Base-by-base conservation (phyloP, 2,329 filamentous ascomycete genomes). In the Xylariales sp. region DNA sequence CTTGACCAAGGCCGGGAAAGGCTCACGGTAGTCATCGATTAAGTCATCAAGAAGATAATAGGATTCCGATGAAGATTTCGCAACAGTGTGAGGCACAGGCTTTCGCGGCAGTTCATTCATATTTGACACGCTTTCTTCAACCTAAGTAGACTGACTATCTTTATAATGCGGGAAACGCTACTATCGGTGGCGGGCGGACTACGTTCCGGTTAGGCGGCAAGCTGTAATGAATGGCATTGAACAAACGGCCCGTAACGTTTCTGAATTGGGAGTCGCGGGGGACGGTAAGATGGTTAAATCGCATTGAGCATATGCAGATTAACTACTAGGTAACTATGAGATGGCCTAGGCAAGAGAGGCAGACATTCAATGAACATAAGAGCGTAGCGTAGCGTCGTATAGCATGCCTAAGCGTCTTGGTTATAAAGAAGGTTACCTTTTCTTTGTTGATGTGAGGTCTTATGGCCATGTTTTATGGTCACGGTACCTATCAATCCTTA, bases 11-110 rank as follows among this genome's bases (percentile, higher is more conserved):
- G 32, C 1, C 23, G 41, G 30, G 41, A 46, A 28, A 59, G 69
- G 63, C 56, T 76, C 73, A n/a, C 71, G 64, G 68, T 77, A 76
- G 56, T 73, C 73, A 53, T 76, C 73, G 61, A 75, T 56, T n/a
- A 75, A 62, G 41, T 62, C 64, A 65, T 67, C 67, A 41, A 69
- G 66, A 53, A 56, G 18, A 52, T 68, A 58, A 61, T 67, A 59
- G 63, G 64, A 62, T 23, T 55, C 16, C 9, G 16, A 28, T 10
- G 58, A 18, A 50, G 62, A 39, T 43, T 62, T 53, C 18, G 58
- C 16, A 28, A 45, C 53, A 46, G 60, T 36, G 55, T 57, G 59
- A 30, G 70, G 53, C 12, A 75, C 63, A 1, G 74, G 73, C 46
- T 75, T 76, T 49, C 72, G 72, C 45, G 49, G 70, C 43, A 74